A percentile compares a stretch with the other conserved stretches of the same genome.
These are phyloP conservation scores for Ciborinia camelliae DNA, from an alignment of 2,329 filamentous ascomycete species.

Conservation along the genomic window DNA sequence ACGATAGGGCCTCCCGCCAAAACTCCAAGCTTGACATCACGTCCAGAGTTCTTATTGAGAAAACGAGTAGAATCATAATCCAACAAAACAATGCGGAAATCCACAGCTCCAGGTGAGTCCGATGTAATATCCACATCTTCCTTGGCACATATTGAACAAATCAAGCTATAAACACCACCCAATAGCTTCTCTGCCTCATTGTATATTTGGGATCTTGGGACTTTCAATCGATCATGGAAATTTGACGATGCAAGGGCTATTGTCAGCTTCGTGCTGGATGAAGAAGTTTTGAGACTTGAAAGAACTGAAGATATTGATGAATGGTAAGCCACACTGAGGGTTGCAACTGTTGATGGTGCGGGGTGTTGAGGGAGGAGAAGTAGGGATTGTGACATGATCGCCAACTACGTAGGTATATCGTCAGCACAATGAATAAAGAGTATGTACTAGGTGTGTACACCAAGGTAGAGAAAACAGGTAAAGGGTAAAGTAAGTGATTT, in stretches of 20 bases:
- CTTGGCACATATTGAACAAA: conserved; percentile 67
- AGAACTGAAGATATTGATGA: conserved; percentile 55
- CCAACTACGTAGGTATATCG: conserved; percentile 1
- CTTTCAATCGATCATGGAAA: conserved; percentile 47
- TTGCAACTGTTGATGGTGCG: conserved; percentile 47
- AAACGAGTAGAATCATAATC: conserved; percentile 51
- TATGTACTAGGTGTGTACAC: too few species aligned
- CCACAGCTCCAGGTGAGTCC: conserved; percentile 66
- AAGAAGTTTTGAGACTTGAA: conserved; percentile 44
- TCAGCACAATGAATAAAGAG: not conserved
- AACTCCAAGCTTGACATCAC: not conserved
- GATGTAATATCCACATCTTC: conserved; percentile 54
- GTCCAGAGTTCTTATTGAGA: conserved; percentile 38
- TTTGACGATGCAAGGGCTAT: conserved; percentile 61
- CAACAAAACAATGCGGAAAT: conserved; percentile 71
- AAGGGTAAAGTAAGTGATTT: too few species aligned
- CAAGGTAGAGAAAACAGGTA: not conserved
- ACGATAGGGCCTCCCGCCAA: conserved; percentile 38
- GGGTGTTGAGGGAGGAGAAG: conserved; percentile 64
- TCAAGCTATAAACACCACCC: conserved; percentile 72
- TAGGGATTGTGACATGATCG: conserved; percentile 44
- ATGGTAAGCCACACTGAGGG: conserved; percentile 58
- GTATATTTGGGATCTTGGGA: conserved; percentile 56
- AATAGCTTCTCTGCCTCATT: conserved; percentile 68
- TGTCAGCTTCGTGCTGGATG: conserved; percentile 34